Evolutionary conservation across 495 filamentous ascomycete genomes (phyloP).

Genomic region (Echria macrotheca): DNA sequence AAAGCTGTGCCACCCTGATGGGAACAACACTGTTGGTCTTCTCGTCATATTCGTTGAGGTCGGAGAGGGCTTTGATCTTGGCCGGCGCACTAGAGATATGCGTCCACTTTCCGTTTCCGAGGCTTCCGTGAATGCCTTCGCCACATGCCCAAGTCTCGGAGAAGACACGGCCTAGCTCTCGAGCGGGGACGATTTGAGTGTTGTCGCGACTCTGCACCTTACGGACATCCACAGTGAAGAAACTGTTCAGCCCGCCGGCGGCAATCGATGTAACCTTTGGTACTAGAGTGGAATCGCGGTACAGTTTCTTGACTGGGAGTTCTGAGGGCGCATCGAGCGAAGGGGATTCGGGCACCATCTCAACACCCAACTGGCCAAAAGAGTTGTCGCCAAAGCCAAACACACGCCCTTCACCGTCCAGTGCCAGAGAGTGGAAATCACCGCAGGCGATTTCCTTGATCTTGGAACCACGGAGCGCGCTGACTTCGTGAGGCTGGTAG

Average conservation of each 20-base stretch:
- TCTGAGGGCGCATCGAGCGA: conserved; percentile 63
- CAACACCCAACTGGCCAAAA: conserved; percentile 77
- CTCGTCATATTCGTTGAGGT: conserved; percentile 83
- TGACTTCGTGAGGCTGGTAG: conserved; percentile 68
- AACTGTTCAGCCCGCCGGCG: conserved; percentile 81
- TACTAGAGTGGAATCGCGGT: conserved; percentile 52
- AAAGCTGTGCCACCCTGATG: conserved; percentile 67
- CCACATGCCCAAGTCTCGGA: conserved; percentile 85
- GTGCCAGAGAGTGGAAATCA: conserved; percentile 77
- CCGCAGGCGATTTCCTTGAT: conserved; percentile 73
- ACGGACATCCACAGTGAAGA: conserved; percentile 76
- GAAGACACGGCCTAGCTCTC: conserved; percentile 42
- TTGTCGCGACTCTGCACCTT: conserved; percentile 22
- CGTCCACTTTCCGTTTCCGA: conserved; percentile 87
- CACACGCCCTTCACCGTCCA: conserved; percentile 68
- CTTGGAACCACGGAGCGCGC: conserved; percentile 45
- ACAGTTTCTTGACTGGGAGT: conserved; percentile 64
- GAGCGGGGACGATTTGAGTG: conserved; percentile 28
- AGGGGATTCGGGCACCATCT: conserved; percentile 53
- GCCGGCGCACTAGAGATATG: conserved; percentile 73
- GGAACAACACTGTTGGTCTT: conserved; percentile 56
- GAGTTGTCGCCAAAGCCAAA: conserved; percentile 91
- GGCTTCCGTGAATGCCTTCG: conserved; percentile 71
- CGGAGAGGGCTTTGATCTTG: conserved; percentile 79
- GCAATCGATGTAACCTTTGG: conserved; percentile 66